These are phyloP conservation scores for Neurospora pannonica DNA, from an alignment of 495 filamentous ascomycete genomes.

Conservation along the genomic window DNA sequence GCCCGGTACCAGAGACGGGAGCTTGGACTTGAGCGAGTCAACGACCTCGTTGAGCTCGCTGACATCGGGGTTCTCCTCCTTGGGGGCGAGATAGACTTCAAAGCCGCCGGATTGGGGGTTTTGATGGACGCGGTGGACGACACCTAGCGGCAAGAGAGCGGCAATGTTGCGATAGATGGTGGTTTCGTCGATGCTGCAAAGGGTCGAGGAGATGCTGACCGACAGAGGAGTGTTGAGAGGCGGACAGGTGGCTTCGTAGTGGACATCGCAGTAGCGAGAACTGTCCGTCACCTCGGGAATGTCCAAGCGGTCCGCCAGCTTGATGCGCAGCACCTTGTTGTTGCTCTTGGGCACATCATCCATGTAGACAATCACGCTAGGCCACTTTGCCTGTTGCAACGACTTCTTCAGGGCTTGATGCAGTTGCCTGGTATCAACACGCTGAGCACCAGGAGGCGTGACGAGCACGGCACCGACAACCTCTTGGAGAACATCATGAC, in stretches of 20 bases:
- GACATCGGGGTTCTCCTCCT: not conserved
- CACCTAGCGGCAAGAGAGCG: not conserved
- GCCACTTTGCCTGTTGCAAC: conserved; percentile 34
- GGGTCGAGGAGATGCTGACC: not conserved
- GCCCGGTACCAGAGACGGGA: not conserved
- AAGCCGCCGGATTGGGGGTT: not conserved
- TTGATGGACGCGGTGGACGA: not conserved
- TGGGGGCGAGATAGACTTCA: not conserved
- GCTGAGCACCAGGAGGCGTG: conserved; percentile 17
- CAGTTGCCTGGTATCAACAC: conserved; percentile 27
- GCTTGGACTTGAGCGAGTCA: not conserved
- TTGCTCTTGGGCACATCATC: conserved; percentile 32
- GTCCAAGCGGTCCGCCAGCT: conserved; percentile 25
- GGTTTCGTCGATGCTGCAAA: not conserved
- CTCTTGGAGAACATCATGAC: conserved; percentile 35
- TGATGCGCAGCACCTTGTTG: conserved; percentile 37
- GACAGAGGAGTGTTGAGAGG: not conserved
- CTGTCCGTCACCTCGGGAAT: conserved; percentile 16
- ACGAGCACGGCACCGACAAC: conserved; percentile 35
- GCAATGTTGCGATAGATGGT: not conserved
- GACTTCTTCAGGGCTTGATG: conserved; percentile 17
- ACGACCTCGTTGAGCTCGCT: not conserved
- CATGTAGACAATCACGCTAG: conserved; percentile 34
- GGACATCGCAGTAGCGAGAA: conserved; percentile 5
- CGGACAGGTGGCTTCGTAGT: conserved; percentile 5